Percentiles rank a stretch among this genome's conserved stretches.
Conservation (phyloP, 352 stramenopile genomes). For the Globisporangium iwayamae region DNA sequence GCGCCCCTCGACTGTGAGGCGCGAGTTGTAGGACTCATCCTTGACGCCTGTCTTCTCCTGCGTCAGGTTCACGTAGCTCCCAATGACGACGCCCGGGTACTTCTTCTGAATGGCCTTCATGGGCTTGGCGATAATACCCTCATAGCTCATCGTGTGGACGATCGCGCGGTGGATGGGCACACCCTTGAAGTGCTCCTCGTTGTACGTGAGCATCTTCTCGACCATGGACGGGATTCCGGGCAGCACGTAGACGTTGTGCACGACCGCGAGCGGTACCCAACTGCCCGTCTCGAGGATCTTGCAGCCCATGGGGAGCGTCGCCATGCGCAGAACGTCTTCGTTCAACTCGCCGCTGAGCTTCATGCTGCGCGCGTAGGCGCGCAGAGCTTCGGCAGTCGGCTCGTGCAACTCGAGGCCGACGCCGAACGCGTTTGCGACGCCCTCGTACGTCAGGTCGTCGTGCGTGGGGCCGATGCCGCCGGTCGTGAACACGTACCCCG, state of each 20-base stretch:
- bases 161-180: conserved; percentile 73
- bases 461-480: conserved; percentile 83
- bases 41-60: conserved; percentile 47
- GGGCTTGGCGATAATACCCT: conserved; percentile 61
- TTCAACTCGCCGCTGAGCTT: conserved; percentile 40
- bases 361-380: conserved; percentile 32
- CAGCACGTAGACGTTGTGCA: conserved; percentile 84
- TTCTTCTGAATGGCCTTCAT: conserved; percentile 66
- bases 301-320: conserved; percentile 55
- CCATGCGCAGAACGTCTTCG: conserved; percentile 69
- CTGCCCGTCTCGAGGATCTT: conserved; percentile 46
- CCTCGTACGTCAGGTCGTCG: conserved; percentile 87
- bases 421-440: conserved; percentile 72
- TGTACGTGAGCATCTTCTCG: conserved; percentile 75
- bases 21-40: conserved; percentile 65
- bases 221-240: conserved; percentile 81
- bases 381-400: conserved; percentile 52
- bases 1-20: conserved; percentile 63
- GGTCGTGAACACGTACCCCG: conserved; percentile 84
- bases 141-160: conserved; percentile 60
- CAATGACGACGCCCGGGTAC: conserved; percentile 67
- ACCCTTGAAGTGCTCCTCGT: conserved; percentile 75
- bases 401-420: conserved; percentile 63
- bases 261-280: conserved; percentile 72
- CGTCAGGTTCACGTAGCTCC: conserved; percentile 83